Conservation (phyloP, 2,329 filamentous ascomycete genomes). For the Stagonosporopsis vannaccii region DNA sequence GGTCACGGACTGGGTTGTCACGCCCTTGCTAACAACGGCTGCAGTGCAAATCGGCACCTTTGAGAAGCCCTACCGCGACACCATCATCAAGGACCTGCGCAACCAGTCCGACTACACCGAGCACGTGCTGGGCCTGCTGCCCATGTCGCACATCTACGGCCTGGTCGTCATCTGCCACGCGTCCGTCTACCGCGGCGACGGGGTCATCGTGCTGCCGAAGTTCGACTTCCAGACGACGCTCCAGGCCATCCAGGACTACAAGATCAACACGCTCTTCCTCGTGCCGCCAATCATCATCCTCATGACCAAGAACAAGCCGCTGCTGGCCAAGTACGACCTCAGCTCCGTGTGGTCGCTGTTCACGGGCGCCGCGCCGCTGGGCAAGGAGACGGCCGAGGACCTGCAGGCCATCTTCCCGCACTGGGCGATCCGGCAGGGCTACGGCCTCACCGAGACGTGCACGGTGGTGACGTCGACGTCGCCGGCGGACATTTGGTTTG, state of each 20-base stretch:
- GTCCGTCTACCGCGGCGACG: constrained; percentile 74
- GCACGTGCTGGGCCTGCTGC: constrained; percentile 72
- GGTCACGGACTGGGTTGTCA: not conserved
- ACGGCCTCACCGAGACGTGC: constrained; percentile 79
- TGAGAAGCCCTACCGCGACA: constrained; percentile 57
- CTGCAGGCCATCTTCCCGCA: constrained; percentile 67
- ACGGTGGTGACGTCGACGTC: constrained; percentile 71
- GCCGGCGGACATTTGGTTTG: constrained; percentile 70
- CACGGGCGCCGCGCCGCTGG: constrained; percentile 80
- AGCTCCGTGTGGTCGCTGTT: constrained; percentile 71
- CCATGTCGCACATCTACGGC: constrained; percentile 83
- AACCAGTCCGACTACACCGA: constrained; percentile 58
- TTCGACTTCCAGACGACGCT: constrained; percentile 76
- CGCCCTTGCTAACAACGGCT: constrained; percentile 5
- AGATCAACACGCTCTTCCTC: constrained; percentile 71
- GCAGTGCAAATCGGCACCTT: constrained; percentile 65
- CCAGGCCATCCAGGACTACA: constrained; percentile 70
- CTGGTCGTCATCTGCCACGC: constrained; percentile 74
- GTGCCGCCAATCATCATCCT: constrained; percentile 84
- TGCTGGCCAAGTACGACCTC: constrained; percentile 73
- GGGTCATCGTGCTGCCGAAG: constrained; percentile 74
- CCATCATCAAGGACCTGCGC: constrained; percentile 38
- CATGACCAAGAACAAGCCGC: constrained; percentile 70
- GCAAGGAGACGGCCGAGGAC: constrained; percentile 73
- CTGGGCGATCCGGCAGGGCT: constrained; percentile 74